Evolutionary conservation across 495 filamentous ascomycete genomes (phyloP).

Genomic region (Xylaria telfairii): DNA sequence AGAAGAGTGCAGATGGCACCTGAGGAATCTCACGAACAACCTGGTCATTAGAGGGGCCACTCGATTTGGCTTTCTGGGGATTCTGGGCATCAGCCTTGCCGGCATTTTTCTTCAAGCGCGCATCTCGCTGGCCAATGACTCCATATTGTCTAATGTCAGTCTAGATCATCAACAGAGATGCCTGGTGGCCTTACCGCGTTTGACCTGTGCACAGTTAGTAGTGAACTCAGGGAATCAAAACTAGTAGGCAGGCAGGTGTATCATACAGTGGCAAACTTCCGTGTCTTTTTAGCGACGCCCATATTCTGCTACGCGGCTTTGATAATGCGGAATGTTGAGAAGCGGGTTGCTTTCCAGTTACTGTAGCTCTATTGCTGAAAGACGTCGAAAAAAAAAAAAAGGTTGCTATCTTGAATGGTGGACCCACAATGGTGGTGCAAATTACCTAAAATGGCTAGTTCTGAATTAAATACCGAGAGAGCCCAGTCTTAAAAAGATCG

Average conservation of each 20-base stretch:
- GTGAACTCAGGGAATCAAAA: neutral
- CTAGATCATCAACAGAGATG: neutral
- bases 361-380: neutral
- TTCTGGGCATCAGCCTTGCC: constrained; percentile 59
- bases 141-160: constrained; percentile 8
- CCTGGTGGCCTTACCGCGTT: constrained; percentile 20
- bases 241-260: constrained; percentile 40
- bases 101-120: constrained; percentile 62
- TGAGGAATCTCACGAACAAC: constrained; percentile 75
- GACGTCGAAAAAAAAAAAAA: constrained; percentile 7
- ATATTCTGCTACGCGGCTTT: constrained; percentile 40
- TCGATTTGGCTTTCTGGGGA: constrained; percentile 61
- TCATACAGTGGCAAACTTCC: constrained; percentile 60
- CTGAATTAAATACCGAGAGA: neutral
- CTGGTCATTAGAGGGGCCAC: constrained; percentile 40
- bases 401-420: neutral
- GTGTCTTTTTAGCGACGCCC: constrained; percentile 68
- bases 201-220: constrained; percentile 23
- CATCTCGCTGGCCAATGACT: constrained; percentile 66
- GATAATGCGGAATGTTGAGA: neutral
- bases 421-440: neutral
- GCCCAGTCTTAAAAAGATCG: neutral
- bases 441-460: constrained; percentile 5
- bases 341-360: neutral
- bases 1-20: constrained; percentile 88